Evolutionary conservation across 2,329 filamentous ascomycete genomes (phyloP), one percentile per base, ranked within the genome.

Genomic region (Fusarium sp.): DNA sequence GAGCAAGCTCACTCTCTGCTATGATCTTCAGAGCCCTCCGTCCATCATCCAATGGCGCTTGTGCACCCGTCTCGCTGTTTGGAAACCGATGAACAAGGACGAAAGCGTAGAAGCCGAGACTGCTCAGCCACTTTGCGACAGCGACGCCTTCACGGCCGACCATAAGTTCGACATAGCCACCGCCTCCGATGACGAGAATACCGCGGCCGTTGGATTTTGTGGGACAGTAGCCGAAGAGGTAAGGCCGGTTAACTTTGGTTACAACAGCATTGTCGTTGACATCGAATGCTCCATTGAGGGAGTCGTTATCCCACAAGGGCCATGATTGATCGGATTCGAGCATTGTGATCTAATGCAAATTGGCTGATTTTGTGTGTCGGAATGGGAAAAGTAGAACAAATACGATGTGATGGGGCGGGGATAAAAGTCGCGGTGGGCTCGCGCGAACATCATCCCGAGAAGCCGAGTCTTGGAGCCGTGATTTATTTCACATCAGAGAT

Each of bases 11-110:
- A 10, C 63, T 71, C 14, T 67, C 49, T 3, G 19, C 24, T 3
- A 73, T 73, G 3, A 73, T 33, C 37, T 62, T 72, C 1, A 73
- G 17, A 1, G 71, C 71, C 5, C 71, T 61, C 3, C 71, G 68
- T 0, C 68, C 71, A 7, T 73, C 71, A 33, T 73, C 71, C 3
- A 73, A 8, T 1, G 71, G 71, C 4, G 68, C 68, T 2, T 68
- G 68, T 0, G 66, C 44, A 1, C 66, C 51, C 2, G 58, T 56
- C 4, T 68, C 37, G 7, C 54, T 57, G 3, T 43, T 67, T 1
- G 71, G 71, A 32, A 73, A 73, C 2, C 71, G 68, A n/a, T 73
- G 71, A 0, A 73, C 67, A 0, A 73, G 58, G 7, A 73, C 71
- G n/a, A 73, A 73, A 0, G 71, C 68, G 37, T 72, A 65, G 46